Conservation (phyloP, 2,329 filamentous ascomycete genomes). For the Bipolaris gigantea region DNA sequence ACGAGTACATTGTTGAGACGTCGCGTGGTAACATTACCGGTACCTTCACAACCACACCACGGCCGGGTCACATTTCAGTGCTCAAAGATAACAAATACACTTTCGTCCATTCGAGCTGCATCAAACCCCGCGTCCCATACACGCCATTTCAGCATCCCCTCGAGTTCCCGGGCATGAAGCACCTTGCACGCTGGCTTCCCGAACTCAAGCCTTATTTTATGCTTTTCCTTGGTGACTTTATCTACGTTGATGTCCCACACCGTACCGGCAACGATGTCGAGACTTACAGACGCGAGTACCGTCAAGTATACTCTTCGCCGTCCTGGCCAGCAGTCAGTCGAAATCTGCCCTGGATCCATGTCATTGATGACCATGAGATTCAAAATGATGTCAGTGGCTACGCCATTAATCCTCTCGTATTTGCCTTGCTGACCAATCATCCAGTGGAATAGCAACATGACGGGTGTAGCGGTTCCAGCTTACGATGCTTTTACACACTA, state of each 20-base stretch:
- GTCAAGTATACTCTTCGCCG: conserved; percentile 92
- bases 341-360: conserved; percentile 95
- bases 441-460: conserved; percentile 75
- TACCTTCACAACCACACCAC: conserved; percentile 76
- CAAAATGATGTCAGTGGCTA: conserved; percentile 66
- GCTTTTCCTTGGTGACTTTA: conserved; percentile 80
- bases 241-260: conserved; percentile 85
- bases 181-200: conserved; percentile 73
- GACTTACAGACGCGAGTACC: conserved; percentile 87
- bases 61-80: conserved; percentile 62
- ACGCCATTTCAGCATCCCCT: conserved; percentile 80
- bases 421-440: background rate
- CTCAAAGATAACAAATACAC: conserved; percentile 72
- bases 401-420: too few relatives aligned
- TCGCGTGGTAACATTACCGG: conserved; percentile 82
- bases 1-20: conserved; percentile 71
- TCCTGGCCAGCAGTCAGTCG: conserved; percentile 78
- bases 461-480: conserved; percentile 76
- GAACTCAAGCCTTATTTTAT: conserved; percentile 72
- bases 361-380: conserved; percentile 96
- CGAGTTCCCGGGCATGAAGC: conserved; percentile 75
- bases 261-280: conserved; percentile 71
- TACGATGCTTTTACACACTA: conserved; percentile 86
- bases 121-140: conserved; percentile 90
- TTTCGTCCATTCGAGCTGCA: conserved; percentile 90